Evolutionary conservation across 768 basidiomycete genomes (phyloP), one percentile per base, ranked within the genome.

Genomic region (Rhodotorula babjevae): DNA sequence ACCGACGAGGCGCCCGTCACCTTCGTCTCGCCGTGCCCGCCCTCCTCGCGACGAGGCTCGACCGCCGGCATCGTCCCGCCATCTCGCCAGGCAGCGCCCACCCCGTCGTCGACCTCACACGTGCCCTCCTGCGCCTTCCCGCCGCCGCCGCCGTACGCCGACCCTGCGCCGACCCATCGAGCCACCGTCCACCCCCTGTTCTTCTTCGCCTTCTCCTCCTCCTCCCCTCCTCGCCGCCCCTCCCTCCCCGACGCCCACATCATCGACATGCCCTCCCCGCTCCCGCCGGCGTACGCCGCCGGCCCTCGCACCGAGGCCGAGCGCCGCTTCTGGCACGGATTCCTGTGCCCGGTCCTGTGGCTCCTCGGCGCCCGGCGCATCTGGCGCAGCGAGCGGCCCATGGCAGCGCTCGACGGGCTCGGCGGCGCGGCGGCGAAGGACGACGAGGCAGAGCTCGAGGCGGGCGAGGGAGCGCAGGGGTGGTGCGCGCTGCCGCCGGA

Each of bases 311-410:
- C 73, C 3, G 12, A 19, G 11, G 61, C 68, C 52, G 73, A 74
- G 49, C n/a, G 50, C 5, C 59, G 31, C 33, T 74, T 74, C 65
- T 59, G 65, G 50, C 61, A n/a, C 57, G 73, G 73, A 8, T 67
- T 69, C 65, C 56, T 74, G 9, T 56, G 29, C 33, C 65, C 65
- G 1, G 19, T 57, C 19, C 12, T 69, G 29, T 74, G 73, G 73
- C 0, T 74, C 40, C 2, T 49, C 42, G 73, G 73, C 36, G 33
- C 36, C 0, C 6, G 33, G 1, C 63, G 63, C 19, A 57, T 69
- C 31, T 67, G 67, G 61, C 25, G 21, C 16, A 40, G 36, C n/a
- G 61, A 67, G 62, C n/a, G 47, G 18, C 61, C 61, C 11, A 29
- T 12, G 12, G 50, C 23, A 2, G 19, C 23, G 7, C 42, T 23